These are phyloP conservation scores for Lodderomyces jiufengensis DNA, from an alignment of 1,139 yeast species.

Conservation along the genomic window DNA sequence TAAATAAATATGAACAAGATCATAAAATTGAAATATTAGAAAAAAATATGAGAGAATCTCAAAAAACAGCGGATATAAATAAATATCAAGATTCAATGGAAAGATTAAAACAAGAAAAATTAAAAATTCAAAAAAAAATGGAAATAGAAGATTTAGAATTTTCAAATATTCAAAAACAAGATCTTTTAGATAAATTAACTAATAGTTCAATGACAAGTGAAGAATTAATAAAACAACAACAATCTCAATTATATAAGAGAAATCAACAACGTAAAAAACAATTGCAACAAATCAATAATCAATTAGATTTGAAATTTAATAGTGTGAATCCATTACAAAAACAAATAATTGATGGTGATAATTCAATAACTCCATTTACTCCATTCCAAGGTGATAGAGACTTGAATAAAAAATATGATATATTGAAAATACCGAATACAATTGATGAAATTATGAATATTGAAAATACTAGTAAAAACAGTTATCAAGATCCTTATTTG, in stretches of 20 bases:
- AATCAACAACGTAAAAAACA: constrained; percentile 65
- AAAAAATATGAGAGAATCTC: constrained; percentile 59
- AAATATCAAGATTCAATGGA: constrained; percentile 56
- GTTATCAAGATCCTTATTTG: constrained; percentile 45
- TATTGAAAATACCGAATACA: constrained; percentile 24
- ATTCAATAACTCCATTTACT: constrained; percentile 68
- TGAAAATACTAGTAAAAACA: constrained; percentile 50
- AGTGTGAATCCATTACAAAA: constrained; percentile 19
- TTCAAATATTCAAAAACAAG: constrained; percentile 59
- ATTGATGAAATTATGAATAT: constrained; percentile 39
- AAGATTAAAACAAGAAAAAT: constrained; percentile 56
- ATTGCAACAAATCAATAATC: constrained; percentile 58
- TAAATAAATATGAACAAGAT: constrained; percentile 68
- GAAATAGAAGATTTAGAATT: constrained; percentile 61
- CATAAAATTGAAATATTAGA: constrained; percentile 75
- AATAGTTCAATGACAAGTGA: constrained; percentile 51
- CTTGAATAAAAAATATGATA: constrained; percentile 32
- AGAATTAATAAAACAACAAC: constrained; percentile 44
- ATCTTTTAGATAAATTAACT: constrained; percentile 67
- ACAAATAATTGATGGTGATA: constrained; percentile 15
- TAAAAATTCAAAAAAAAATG: constrained; percentile 63
- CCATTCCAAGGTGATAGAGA: constrained; percentile 93
- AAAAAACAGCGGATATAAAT: constrained; percentile 62
- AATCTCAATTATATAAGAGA: constrained; percentile 49
- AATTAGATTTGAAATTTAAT: constrained; percentile 32